Evolutionary conservation across 139 green algal species (phyloP).

Genomic region (Micractinium conductrix): DNA sequence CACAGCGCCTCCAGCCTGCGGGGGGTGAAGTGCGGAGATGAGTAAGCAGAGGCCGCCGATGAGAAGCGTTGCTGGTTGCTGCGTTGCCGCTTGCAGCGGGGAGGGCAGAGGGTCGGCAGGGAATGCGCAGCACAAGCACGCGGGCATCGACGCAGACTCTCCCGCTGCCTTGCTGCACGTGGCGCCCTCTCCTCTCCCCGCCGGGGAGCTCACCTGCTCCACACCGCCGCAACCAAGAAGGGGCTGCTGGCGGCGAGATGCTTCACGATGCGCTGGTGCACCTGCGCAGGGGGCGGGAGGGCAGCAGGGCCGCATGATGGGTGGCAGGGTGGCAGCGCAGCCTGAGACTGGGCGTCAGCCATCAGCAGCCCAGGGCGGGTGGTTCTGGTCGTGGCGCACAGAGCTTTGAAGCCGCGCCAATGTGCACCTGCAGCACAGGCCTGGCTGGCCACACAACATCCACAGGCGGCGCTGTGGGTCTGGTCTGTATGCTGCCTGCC

Average conservation of each 20-base stretch:
- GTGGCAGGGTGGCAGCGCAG: neutral
- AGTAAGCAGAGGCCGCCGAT: neutral
- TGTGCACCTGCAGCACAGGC: neutral
- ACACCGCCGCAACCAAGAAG: constrained; percentile 45
- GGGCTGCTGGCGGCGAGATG: constrained; percentile 51
- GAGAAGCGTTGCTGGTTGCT: neutral
- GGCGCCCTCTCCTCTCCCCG: too few relatives aligned
- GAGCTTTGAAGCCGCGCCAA: too few relatives aligned
- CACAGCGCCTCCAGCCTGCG: constrained; percentile 34
- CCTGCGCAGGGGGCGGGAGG: neutral
- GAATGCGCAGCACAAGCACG: too few relatives aligned
- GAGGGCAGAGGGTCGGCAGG: neutral
- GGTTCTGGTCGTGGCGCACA: too few relatives aligned
- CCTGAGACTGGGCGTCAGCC: too few relatives aligned
- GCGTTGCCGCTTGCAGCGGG: neutral
- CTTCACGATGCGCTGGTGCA: constrained; percentile 49
- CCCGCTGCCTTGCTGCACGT: neutral
- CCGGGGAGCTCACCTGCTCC: constrained; percentile 35
- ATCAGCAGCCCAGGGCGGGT: too few relatives aligned
- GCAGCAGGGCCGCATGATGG: neutral
- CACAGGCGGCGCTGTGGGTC: too few relatives aligned
- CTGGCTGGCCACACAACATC: neutral
- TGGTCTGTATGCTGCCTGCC: too few relatives aligned
- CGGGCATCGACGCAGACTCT: too few relatives aligned
- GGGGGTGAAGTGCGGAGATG: neutral